Percentiles rank a stretch among this genome's conserved stretches.
phyloP scores from a whole-genome alignment of 352 stramenopile species.

The Phytophthora sansomeana region DNA sequence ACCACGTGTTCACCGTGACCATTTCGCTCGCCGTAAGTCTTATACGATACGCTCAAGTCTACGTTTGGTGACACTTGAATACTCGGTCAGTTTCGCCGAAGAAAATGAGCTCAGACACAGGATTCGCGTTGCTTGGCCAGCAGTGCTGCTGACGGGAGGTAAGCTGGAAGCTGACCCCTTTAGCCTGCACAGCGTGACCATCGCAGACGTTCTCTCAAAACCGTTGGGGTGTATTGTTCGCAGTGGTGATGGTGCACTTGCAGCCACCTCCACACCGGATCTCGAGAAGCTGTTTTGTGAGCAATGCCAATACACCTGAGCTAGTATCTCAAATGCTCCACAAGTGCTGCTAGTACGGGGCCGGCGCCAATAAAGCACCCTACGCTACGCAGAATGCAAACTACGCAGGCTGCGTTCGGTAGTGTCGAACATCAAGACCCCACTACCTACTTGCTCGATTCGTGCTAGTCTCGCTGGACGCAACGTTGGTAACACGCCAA shows the following conservation, averaged over 20 bases:
- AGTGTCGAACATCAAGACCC: background rate
- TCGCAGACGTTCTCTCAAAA: background rate
- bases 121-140: slow-evolving; percentile 15
- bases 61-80: background rate
- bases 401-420: background rate
- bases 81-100: slow-evolving; percentile 14
- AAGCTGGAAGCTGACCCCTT: background rate
- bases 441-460: background rate
- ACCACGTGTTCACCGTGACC: background rate
- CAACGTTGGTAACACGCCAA: slow-evolving; percentile 1
- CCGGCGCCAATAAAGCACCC: background rate
- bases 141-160: background rate
- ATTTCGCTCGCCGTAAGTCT: slow-evolving; percentile 19
- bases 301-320: background rate
- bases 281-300: background rate
- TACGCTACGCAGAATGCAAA: background rate
- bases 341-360: background rate
- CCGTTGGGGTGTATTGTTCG: slow-evolving; percentile 19
- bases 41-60: background rate
- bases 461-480: background rate
- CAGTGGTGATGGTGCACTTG: too few relatives aligned
- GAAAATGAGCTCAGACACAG: slow-evolving; percentile 1
- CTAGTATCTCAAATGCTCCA: background rate
- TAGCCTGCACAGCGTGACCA: background rate
- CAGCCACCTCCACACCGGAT: too few relatives aligned